Base-by-base conservation (phyloP, 495 filamentous ascomycete genomes). In the Penicillium malachiteum region DNA sequence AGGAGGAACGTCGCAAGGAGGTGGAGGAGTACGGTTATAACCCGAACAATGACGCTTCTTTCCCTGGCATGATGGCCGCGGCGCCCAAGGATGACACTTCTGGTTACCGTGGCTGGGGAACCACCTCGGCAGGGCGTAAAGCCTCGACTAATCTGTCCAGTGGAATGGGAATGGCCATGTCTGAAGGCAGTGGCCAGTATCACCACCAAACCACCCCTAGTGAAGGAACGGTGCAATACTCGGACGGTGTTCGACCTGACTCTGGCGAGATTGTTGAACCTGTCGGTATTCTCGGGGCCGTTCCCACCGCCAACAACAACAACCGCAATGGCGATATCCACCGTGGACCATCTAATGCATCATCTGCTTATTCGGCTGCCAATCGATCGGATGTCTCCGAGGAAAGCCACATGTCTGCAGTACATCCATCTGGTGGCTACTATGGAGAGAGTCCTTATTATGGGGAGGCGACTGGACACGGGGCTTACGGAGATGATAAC, bases 1-100 rank as follows among this genome's bases (percentile, higher is more conserved):
- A 90, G 62, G 94, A 96, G 58, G 84, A 90, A 48, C 81, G 94
- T 50, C 82, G 92, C 51, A 96, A 96, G 71, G 95, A 97, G 66
- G 89, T 96, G 3, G 93, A 97, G 68, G 94, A 97, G 61, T 97
- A 97, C 67, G 87, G 86, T 17, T 97, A 91, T 77, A 97, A 97
- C 67, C 94, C 93, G 7, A 97, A 97, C 71, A 84, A 90, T 52
- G 92, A 96, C 64, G 92, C 94, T 1, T 88, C 88, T 4, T 73
- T 93, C 3, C 91, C 92, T n/a, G 74, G 72, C 26, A 69, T 67
- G 30, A 82, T 43, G 80, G 74, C 45, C 75, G 71, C 5, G 82
- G 78, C 55, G 68, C 74, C 77, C 43, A 90, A 85, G 63, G 87
- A 92, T 63, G 88, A 90, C 52, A 83, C 74, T 26, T 78, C 83